Conservation (phyloP, 345 rosid species). For the Brassica cretica region DNA sequence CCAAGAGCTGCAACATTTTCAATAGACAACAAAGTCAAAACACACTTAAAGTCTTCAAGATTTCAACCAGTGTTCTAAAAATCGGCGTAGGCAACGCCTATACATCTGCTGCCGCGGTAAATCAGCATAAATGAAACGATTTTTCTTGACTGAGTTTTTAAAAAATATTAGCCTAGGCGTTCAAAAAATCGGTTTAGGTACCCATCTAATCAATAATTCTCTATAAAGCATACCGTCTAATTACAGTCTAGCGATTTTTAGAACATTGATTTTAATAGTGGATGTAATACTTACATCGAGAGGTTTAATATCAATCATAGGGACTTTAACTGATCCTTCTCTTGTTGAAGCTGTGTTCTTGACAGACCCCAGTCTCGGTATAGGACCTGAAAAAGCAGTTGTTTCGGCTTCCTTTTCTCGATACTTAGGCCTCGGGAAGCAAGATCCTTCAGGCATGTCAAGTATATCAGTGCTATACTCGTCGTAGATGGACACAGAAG, state of each 20-base stretch:
- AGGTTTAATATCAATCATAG: conserved; percentile 71
- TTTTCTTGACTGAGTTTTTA: too few species aligned
- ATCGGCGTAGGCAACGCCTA: too few species aligned
- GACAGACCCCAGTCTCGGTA: conserved; percentile 53
- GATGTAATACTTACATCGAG: conserved; percentile 55
- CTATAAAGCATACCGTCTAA: too few species aligned
- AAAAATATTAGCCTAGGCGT: too few species aligned
- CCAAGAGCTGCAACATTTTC: conserved; percentile 56
- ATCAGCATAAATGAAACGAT: too few species aligned
- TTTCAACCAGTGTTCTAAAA: too few species aligned
- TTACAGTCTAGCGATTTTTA: neutral
- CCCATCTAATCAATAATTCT: too few species aligned
- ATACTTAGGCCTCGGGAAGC: conserved; percentile 82
- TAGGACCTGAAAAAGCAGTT: conserved; percentile 44
- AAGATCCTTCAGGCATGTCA: conserved; percentile 93
- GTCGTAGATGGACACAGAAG: conserved; percentile 81
- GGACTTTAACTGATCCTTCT: conserved; percentile 50
- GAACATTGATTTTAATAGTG: neutral
- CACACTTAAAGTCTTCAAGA: neutral
- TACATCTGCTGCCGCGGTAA: too few species aligned
- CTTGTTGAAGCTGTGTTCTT: conserved; percentile 50
- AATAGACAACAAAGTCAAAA: neutral
- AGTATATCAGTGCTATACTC: conserved; percentile 91
- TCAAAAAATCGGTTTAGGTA: too few species aligned
- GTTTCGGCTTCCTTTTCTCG: conserved; percentile 34